Base-by-base conservation (phyloP, 352 stramenopile species). In the Phytophthora syringae region DNA sequence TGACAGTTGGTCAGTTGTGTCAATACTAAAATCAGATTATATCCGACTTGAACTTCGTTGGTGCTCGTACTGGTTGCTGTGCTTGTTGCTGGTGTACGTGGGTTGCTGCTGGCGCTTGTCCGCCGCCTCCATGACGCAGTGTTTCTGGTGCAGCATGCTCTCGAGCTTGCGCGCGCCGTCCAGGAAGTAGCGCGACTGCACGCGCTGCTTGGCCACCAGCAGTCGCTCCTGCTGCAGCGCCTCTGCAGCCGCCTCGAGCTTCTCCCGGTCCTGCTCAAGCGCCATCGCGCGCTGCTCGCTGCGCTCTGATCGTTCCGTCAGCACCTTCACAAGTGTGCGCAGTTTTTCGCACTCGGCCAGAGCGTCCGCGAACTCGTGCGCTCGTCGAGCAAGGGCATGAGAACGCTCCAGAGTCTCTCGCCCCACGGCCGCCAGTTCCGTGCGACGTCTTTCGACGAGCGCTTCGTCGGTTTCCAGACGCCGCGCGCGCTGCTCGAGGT, bases 101-200 rank as follows among this genome's bases (percentile, higher is more conserved):
- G 30, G 28, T 18, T 30, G 42, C 28, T 39, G 49, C 24, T 21
- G 21, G 39, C 25, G 44, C 34, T 67, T 71, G 49, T 64, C 61
- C 24, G 22, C 34, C 21, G 45, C 64, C 52, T 72, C 62, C 62
- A 76, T 56, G 51, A 45, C 64, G 22, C 51, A 61, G 47, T 81
- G 71, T 49, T 90, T 84, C 62, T 87, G 77, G 39, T 90, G 74
- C 24, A 88, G 36, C 64, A 92, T 74, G 27, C 64, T 64, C 66
- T 90, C 83, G 16, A 90, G 74, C 30, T 89, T 87, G 32, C 77
- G 75, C 21, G 86, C 80, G 43, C 82, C 79, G 50, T 93, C 79
- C 18, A 93, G 63, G 49, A 95, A 81, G 52, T 91, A 80, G 20
- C 84, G 81, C 55, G 84, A 93, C 66, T 95, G 79, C 63, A 88